Conservation (phyloP, 1,284 basidiomycete species). For the Apiotrichum mycotoxinovorans region DNA sequence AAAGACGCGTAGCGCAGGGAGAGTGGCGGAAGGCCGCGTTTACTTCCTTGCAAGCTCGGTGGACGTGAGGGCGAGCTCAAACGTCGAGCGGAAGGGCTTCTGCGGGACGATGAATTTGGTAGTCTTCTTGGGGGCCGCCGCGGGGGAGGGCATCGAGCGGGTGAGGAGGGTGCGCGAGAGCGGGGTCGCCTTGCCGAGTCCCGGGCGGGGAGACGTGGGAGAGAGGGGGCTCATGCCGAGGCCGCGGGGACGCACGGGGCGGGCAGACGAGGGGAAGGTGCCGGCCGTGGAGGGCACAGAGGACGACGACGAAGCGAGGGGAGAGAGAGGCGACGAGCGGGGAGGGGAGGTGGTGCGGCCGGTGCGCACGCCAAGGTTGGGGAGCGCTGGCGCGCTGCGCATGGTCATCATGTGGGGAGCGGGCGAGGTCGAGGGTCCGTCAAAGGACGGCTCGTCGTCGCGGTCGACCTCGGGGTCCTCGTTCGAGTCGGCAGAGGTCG, state of each 20-base stretch:
- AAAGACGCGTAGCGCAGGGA: too few relatives aligned
- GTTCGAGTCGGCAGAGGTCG: constrained; percentile 2
- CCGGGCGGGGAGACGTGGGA: constrained; percentile 4
- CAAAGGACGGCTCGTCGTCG: constrained; percentile 4
- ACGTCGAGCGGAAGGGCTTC: constrained; percentile 43
- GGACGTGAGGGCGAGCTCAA: constrained; percentile 40
- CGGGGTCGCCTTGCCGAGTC: constrained; percentile 39
- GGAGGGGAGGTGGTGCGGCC: constrained; percentile 7
- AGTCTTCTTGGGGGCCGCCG: constrained; percentile 21
- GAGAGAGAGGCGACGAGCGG: constrained; percentile 11
- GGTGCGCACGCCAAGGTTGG: background rate
- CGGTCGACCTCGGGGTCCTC: constrained; percentile 1
- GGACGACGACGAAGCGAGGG: background rate
- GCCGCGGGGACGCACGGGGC: constrained; percentile 13
- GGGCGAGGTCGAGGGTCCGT: background rate
- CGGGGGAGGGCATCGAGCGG: constrained; percentile 21
- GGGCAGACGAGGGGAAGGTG: background rate
- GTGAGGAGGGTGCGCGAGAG: constrained; percentile 39
- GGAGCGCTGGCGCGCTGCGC: background rate
- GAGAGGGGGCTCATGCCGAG: constrained; percentile 18
- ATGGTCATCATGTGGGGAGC: background rate
- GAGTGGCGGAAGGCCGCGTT: background rate
- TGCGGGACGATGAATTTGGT: constrained; percentile 45
- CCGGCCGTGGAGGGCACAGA: background rate
- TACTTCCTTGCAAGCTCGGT: constrained; percentile 33